A percentile compares a stretch with the other conserved stretches of the same genome.
Conservation (phyloP, 2,329 filamentous ascomycete species). For the Pyrenophora teres region DNA sequence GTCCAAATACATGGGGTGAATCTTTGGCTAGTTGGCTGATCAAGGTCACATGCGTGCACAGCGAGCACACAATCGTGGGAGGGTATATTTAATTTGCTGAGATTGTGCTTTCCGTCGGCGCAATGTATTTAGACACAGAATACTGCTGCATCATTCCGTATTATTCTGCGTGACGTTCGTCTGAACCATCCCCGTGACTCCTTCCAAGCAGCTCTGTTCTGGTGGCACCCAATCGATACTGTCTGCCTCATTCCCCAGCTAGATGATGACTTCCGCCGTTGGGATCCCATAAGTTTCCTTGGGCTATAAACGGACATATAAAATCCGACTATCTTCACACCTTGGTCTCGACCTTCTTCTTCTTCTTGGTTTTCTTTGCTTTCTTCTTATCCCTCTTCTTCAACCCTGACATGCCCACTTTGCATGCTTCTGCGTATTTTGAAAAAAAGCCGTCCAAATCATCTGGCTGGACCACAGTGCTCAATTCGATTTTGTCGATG, state of each 20-base stretch:
- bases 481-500: constrained; percentile 72
- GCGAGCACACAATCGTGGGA: neutral
- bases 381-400: constrained; percentile 94
- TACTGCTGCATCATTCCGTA: neutral
- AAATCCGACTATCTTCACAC: constrained; percentile 10
- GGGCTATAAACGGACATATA: neutral
- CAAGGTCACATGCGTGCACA: neutral
- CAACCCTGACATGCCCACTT: constrained; percentile 81
- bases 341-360: constrained; percentile 58
- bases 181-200: neutral
- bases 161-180: neutral
- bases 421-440: constrained; percentile 88
- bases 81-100: neutral
- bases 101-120: neutral
- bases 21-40: neutral
- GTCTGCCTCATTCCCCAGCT: neutral
- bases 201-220: neutral
- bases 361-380: constrained; percentile 75
- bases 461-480: constrained; percentile 78
- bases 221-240: neutral
- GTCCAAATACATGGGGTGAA: neutral
- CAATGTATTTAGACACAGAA: neutral
- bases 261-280: neutral
- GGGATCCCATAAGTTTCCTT: neutral
- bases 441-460: constrained; percentile 80